A percentile compares a stretch with the other conserved stretches of the same genome.
Evolutionary conservation across 1,139 yeast species (phyloP).

Genomic region (Yamadazyma dendronema): DNA sequence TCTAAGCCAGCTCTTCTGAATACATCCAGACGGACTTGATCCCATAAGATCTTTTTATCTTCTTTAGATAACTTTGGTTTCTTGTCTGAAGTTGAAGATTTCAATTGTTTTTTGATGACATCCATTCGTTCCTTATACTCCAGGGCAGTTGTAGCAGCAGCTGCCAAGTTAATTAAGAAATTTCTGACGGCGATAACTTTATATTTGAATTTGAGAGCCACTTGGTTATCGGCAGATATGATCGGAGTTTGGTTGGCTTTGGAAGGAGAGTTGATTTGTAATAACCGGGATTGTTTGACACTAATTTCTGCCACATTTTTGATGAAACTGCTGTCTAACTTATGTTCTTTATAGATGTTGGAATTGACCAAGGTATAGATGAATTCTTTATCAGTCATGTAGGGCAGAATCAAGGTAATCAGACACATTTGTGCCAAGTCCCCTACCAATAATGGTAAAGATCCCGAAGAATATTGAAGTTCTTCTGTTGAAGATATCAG

Average conservation of each 20-base stretch:
- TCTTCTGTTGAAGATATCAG: slow-evolving; percentile 39
- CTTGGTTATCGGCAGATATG: slow-evolving; percentile 26
- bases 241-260: slow-evolving; percentile 24
- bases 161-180: slow-evolving; percentile 50
- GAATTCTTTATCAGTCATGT: slow-evolving; percentile 44
- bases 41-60: slow-evolving; percentile 49
- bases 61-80: slow-evolving; percentile 40
- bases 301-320: slow-evolving; percentile 52
- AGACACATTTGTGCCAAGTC: slow-evolving; percentile 44
- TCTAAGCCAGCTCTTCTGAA: slow-evolving; percentile 49
- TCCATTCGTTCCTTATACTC: slow-evolving; percentile 45
- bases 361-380: slow-evolving; percentile 41
- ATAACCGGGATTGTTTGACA: slow-evolving; percentile 46
- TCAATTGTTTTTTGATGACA: slow-evolving; percentile 28
- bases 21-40: slow-evolving; percentile 48
- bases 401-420: slow-evolving; percentile 40
- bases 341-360: slow-evolving; percentile 48
- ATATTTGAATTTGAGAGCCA: slow-evolving; percentile 35
- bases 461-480: slow-evolving; percentile 30
- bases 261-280: slow-evolving; percentile 37
- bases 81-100: slow-evolving; percentile 20
- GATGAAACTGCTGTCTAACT: slow-evolving; percentile 43
- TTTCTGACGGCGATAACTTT: slow-evolving; percentile 50
- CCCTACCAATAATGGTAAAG: slow-evolving; percentile 44
- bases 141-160: slow-evolving; percentile 55